phyloP scores from a whole-genome alignment of 352 stramenopile species.

The Phytophthora boehmeriae region DNA sequence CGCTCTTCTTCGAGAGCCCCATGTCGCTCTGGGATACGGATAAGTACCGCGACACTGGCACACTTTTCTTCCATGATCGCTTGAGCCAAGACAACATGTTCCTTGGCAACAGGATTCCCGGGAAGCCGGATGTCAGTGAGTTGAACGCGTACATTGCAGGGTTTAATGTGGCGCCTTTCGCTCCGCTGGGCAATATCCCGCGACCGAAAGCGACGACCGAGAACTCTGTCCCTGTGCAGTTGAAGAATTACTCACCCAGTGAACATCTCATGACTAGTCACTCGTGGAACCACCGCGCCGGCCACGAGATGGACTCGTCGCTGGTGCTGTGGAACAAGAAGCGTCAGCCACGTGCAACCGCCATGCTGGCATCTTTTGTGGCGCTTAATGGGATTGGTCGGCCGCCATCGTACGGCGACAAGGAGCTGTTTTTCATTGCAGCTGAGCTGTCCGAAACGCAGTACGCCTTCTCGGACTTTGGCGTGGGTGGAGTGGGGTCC shows the following conservation, averaged over 20 bases:
- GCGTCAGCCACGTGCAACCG: conserved; percentile 65
- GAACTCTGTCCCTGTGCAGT: conserved; percentile 29
- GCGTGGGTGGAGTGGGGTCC: conserved; percentile 53
- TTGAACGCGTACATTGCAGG: conserved; percentile 59
- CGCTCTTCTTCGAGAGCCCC: conserved; percentile 64
- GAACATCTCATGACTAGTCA: conserved; percentile 60
- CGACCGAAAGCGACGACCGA: conserved; percentile 26
- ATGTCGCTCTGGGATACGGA: conserved; percentile 57
- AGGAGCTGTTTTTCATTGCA: conserved; percentile 81
- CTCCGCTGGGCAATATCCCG: conserved; percentile 39
- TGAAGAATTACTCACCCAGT: conserved; percentile 56
- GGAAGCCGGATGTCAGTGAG: conserved; percentile 30
- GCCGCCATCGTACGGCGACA: conserved; percentile 70
- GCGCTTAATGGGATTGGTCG: conserved; percentile 40
- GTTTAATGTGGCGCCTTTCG: conserved; percentile 59
- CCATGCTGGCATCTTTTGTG: conserved; percentile 65
- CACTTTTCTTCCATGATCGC: conserved; percentile 63
- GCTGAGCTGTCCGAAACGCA: conserved; percentile 71
- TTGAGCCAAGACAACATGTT: conserved; percentile 48
- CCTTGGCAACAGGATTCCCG: conserved; percentile 39
- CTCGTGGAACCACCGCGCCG: conserved; percentile 65
- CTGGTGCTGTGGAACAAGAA: conserved; percentile 78
- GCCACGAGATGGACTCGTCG: conserved; percentile 80
- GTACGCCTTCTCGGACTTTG: conserved; percentile 74
- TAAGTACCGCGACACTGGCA: conserved; percentile 59